Evolutionary conservation across 352 stramenopile genomes (phyloP).

Genomic region (Peronosclerospora sorghi): DNA sequence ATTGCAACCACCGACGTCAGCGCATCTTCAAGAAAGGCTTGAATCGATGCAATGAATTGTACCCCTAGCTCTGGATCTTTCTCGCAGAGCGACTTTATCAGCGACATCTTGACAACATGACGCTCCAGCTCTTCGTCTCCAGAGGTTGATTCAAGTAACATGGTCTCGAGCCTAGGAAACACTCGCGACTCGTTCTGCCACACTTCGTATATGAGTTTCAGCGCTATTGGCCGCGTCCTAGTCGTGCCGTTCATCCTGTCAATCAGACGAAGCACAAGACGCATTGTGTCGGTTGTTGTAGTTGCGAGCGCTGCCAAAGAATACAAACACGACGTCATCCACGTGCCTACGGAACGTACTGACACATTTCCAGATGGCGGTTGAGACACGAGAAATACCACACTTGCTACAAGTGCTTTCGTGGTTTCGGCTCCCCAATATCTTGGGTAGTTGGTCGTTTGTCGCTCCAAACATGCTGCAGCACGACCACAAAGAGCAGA

Average conservation of each 20-base stretch:
- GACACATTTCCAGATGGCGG: conserved; percentile 1
- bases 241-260: conserved; percentile 35
- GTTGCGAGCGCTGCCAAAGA: conserved; percentile 34
- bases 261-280: conserved; percentile 55
- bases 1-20: conserved; percentile 44
- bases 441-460: conserved; percentile 18
- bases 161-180: conserved; percentile 44
- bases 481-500: conserved; percentile 12
- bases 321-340: conserved; percentile 35
- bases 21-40: conserved; percentile 41
- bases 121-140: conserved; percentile 23
- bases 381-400: conserved; percentile 50
- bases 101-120: conserved; percentile 41
- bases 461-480: conserved; percentile 27
- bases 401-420: conserved; percentile 45
- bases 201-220: conserved; percentile 46
- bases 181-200: conserved; percentile 58
- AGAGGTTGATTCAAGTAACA: conserved; percentile 28
- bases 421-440: conserved; percentile 21
- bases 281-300: conserved; percentile 62
- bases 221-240: conserved; percentile 30
- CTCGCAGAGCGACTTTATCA: conserved; percentile 51
- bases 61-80: conserved; percentile 53
- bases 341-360: conserved; percentile 11
- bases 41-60: conserved; percentile 53